Conservation (phyloP, 441 rosid genomes). For the Manihot esculenta region DNA sequence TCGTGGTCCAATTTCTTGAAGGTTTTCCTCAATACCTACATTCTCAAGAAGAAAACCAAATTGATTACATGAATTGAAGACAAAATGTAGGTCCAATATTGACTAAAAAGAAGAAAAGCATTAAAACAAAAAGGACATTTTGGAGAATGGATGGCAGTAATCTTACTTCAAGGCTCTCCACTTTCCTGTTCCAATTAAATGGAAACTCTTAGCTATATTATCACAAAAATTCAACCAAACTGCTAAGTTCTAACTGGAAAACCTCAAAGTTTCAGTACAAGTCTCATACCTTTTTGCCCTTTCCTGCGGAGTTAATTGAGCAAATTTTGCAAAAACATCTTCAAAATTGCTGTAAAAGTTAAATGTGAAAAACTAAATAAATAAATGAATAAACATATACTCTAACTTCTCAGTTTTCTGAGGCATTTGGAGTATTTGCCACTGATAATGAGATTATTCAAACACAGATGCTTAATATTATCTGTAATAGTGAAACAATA, state of each 20-base stretch:
- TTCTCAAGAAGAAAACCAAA: slow-evolving; percentile 43
- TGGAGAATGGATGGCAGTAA: slow-evolving; percentile 3
- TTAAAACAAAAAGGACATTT: slow-evolving; percentile 10
- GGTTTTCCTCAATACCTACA: slow-evolving; percentile 69
- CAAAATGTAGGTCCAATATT: not conserved
- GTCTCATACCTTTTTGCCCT: slow-evolving; percentile 56
- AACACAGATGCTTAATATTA: not conserved
- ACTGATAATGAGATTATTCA: slow-evolving; percentile 24
- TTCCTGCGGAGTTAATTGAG: slow-evolving; percentile 71
- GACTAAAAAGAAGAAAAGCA: slow-evolving; percentile 7
- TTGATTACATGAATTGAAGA: slow-evolving; percentile 13
- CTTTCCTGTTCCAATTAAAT: slow-evolving; percentile 49
- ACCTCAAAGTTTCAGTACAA: slow-evolving; percentile 6
- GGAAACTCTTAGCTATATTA: slow-evolving; percentile 14
- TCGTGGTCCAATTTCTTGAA: slow-evolving; percentile 74
- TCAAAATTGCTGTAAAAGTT: slow-evolving; percentile 48
- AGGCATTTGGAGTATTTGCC: slow-evolving; percentile 17
- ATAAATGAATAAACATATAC: not conserved
- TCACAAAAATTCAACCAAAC: slow-evolving; percentile 9
- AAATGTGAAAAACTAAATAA: slow-evolving; percentile 19
- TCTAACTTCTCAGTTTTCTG: not conserved
- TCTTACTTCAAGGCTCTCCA: slow-evolving; percentile 83
- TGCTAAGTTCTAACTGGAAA: not conserved
- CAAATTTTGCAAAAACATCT: slow-evolving; percentile 61
- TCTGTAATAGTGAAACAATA: not conserved